A percentile compares a stretch with the other conserved stretches of the same genome.
phyloP scores from a whole-genome alignment of 2,329 filamentous ascomycete species.

The Paecilomyces dactylethromorphus region DNA sequence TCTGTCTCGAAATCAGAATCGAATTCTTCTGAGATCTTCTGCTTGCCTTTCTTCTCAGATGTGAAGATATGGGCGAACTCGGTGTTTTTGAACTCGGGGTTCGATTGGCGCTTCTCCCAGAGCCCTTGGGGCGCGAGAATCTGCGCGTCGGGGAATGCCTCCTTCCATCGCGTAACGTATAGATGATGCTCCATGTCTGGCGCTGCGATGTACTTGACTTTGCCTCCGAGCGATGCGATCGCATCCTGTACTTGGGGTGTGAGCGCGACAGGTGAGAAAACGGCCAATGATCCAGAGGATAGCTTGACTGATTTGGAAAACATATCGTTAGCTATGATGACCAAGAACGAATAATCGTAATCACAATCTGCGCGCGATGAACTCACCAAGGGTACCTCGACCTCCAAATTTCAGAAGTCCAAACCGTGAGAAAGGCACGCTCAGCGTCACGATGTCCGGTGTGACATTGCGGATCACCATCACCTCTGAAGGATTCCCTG shows the following conservation, averaged over 20 bases:
- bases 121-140: constrained; percentile 79
- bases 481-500: constrained; percentile 66
- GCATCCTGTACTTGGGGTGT: constrained; percentile 65
- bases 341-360: not conserved
- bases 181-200: constrained; percentile 93
- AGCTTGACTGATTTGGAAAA: constrained; percentile 59
- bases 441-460: constrained; percentile 56
- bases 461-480: constrained; percentile 88
- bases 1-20: constrained; percentile 81
- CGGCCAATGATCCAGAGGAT: constrained; percentile 67
- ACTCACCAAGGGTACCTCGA: constrained; percentile 72
- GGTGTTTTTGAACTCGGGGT: constrained; percentile 49
- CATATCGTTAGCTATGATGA: not conserved
- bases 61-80: constrained; percentile 65
- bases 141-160: constrained; percentile 68
- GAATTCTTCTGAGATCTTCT: constrained; percentile 66
- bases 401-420: constrained; percentile 78
- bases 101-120: constrained; percentile 68
- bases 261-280: constrained; percentile 87
- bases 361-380: not conserved
- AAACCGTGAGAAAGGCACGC: constrained; percentile 73
- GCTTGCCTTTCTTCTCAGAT: constrained; percentile 43
- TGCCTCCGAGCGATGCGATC: constrained; percentile 56
- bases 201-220: constrained; percentile 77
- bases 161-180: constrained; percentile 78